Evolutionary conservation across 805 yeast genomes (phyloP).

Genomic region (Teunomyces lycoperdinae): DNA sequence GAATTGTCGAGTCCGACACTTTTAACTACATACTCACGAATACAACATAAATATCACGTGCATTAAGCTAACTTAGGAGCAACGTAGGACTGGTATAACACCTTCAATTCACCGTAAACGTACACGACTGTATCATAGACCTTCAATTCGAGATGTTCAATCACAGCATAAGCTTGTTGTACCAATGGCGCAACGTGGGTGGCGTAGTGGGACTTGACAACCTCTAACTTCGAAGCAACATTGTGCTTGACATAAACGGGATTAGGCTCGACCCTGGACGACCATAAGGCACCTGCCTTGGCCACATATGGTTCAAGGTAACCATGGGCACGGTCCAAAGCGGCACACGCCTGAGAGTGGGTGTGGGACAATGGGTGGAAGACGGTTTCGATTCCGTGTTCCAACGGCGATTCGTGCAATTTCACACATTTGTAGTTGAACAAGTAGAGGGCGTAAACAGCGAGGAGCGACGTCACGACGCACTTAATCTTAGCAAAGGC

Average conservation of each 20-base stretch:
- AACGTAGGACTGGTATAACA: slow-evolving; percentile 19
- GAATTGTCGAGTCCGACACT: too few species aligned
- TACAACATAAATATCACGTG: too few species aligned
- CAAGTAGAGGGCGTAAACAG: slow-evolving; percentile 36
- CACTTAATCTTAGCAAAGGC: slow-evolving; percentile 17
- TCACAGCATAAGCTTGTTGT: slow-evolving; percentile 27
- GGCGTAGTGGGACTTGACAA: slow-evolving; percentile 19
- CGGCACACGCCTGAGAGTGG: slow-evolving; percentile 36
- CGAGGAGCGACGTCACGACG: slow-evolving; percentile 21
- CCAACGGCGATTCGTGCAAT: slow-evolving; percentile 26
- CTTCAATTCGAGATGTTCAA: slow-evolving; percentile 34
- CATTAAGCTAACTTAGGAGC: slow-evolving; percentile 14
- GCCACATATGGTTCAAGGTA: slow-evolving; percentile 30
- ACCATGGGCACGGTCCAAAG: slow-evolving; percentile 26
- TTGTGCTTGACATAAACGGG: slow-evolving; percentile 31
- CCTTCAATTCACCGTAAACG: slow-evolving; percentile 17
- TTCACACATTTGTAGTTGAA: slow-evolving; percentile 38
- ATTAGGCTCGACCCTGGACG: slow-evolving; percentile 37
- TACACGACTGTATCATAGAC: slow-evolving; percentile 22
- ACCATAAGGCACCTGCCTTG: slow-evolving; percentile 28
- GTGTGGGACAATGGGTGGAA: slow-evolving; percentile 38
- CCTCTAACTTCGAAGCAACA: slow-evolving; percentile 25
- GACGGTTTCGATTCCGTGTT: slow-evolving; percentile 27
- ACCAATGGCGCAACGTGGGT: slow-evolving; percentile 30
- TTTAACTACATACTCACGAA: too few species aligned